Evolutionary conservation across 2,329 filamentous ascomycete genomes (phyloP).

Genomic region (Dothistroma pini): DNA sequence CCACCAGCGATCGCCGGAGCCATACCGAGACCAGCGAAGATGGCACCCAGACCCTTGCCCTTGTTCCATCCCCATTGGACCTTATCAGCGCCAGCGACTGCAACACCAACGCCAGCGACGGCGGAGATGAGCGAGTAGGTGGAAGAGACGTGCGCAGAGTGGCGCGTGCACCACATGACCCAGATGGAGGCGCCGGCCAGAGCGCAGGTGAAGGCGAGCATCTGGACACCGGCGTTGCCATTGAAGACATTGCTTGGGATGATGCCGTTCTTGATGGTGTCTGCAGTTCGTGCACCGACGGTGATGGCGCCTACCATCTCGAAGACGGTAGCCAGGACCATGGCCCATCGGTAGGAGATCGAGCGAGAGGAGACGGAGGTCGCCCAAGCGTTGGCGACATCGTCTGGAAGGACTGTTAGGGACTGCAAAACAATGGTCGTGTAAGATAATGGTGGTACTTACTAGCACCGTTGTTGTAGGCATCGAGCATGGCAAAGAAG

Average conservation of each 20-base stretch:
- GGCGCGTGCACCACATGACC: constrained; percentile 54
- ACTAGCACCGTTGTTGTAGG: constrained; percentile 61
- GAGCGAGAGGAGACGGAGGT: constrained; percentile 51
- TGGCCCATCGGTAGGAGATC: constrained; percentile 51
- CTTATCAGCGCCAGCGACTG: constrained; percentile 45
- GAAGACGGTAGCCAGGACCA: constrained; percentile 49
- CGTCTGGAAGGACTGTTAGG: constrained; percentile 31
- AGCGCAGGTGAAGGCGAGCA: constrained; percentile 46
- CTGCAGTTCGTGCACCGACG: constrained; percentile 53
- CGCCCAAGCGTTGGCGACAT: constrained; percentile 56
- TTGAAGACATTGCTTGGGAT: constrained; percentile 50
- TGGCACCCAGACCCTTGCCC: constrained; percentile 45
- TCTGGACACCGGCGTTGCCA: constrained; percentile 43
- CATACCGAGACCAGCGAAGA: constrained; percentile 45
- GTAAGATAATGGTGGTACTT: constrained; percentile 6
- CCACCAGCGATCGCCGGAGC: constrained; percentile 47
- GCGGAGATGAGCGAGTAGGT: constrained; percentile 60
- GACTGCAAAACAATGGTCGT: not conserved
- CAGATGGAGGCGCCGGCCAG: constrained; percentile 49
- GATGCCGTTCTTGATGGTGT: constrained; percentile 60
- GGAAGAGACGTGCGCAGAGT: constrained; percentile 58
- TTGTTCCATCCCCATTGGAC: constrained; percentile 43
- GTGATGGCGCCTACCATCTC: constrained; percentile 54
- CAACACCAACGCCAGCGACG: constrained; percentile 58
- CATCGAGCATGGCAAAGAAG: constrained; percentile 63